Evolutionary conservation across 768 basidiomycete species (phyloP).

Genomic region (Tulasnella sp.): DNA sequence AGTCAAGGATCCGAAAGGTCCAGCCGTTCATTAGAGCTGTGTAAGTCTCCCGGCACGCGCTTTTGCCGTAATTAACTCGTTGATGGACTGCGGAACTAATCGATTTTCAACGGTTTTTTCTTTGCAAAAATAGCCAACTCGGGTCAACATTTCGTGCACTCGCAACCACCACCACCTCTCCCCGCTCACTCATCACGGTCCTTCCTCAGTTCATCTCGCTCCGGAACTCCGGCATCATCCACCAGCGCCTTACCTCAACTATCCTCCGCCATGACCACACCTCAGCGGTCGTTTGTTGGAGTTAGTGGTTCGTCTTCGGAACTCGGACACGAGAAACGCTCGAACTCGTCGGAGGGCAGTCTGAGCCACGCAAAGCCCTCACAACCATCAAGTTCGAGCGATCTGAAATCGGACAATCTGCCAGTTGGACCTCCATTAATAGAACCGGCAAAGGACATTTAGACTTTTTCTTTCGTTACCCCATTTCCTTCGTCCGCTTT

Average conservation of each 20-base stretch:
- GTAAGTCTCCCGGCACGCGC: no score
- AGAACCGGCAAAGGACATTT: background rate
- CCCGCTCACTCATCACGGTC: background rate
- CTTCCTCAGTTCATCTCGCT: background rate
- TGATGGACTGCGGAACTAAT: background rate
- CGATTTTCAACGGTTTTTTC: background rate
- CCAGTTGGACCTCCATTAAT: background rate
- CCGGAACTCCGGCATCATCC: background rate
- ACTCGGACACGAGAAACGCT: background rate
- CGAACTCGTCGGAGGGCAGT: background rate
- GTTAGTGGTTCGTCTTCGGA: background rate
- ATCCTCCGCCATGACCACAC: background rate
- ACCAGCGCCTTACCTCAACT: background rate
- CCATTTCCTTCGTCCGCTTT: background rate
- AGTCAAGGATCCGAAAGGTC: no score
- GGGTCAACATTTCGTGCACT: background rate
- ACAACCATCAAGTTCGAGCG: background rate
- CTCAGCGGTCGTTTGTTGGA: background rate
- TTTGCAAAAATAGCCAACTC: background rate
- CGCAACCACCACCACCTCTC: background rate
- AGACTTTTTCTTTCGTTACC: background rate
- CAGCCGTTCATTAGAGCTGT: no score
- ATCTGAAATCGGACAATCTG: background rate
- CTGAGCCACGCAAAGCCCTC: background rate
- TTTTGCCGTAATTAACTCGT: no score